A percentile compares a stretch with the other conserved stretches of the same genome.
Conservation (phyloP, 2,329 filamentous ascomycete genomes). For the Epichloe glyceriae region DNA sequence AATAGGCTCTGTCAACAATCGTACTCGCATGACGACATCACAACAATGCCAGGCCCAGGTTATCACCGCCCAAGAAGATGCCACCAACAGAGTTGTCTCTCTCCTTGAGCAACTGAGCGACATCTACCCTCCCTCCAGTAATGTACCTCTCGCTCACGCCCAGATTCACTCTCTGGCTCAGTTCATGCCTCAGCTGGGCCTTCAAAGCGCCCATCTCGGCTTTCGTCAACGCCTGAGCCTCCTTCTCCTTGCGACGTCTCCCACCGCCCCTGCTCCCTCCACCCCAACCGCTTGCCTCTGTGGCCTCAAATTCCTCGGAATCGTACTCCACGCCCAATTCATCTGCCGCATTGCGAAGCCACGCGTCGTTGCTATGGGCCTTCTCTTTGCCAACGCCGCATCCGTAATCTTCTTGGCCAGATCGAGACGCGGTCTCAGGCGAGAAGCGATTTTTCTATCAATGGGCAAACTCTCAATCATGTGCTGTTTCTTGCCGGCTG, state of each 20-base stretch:
- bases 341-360: constrained; percentile 73
- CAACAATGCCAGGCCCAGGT: constrained; percentile 16
- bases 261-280: constrained; percentile 59
- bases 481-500: constrained; percentile 35
- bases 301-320: constrained; percentile 74
- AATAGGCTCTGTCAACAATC: neutral
- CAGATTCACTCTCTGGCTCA: constrained; percentile 66
- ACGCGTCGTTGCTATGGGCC: constrained; percentile 68
- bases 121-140: constrained; percentile 70
- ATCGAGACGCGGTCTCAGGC: constrained; percentile 63
- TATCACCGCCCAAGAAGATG: constrained; percentile 29
- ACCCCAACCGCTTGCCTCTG: constrained; percentile 47
- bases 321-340: constrained; percentile 93
- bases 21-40: neutral
- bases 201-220: constrained; percentile 57
- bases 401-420: constrained; percentile 85
- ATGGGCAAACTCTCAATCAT: constrained; percentile 72
- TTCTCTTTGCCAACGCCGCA: constrained; percentile 77
- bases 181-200: constrained; percentile 57
- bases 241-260: constrained; percentile 61
- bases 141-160: constrained; percentile 83
- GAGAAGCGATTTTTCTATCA: constrained; percentile 63
- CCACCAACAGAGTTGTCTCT: constrained; percentile 32
- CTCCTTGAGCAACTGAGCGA: constrained; percentile 56
- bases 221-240: constrained; percentile 55